Percentiles rank a stretch among this genome's conserved stretches.
Evolutionary conservation across 495 filamentous ascomycete genomes (phyloP).

Genomic region (Daldinia vernicosa): DNA sequence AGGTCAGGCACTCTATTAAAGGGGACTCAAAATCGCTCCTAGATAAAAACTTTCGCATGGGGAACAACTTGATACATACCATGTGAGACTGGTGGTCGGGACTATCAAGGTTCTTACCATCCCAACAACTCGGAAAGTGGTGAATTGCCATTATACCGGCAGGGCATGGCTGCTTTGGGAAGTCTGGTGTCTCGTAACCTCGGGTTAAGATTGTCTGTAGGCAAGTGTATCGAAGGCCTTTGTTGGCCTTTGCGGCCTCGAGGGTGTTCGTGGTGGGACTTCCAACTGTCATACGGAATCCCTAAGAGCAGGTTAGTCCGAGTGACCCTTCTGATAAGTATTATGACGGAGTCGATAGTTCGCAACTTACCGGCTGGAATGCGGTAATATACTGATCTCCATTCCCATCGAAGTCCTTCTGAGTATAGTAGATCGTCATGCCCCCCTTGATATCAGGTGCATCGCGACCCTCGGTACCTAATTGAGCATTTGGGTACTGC

Average conservation of each 20-base stretch:
- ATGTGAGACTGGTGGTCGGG: slow-evolving; percentile 63
- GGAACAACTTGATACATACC: slow-evolving; percentile 32
- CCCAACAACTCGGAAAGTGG: slow-evolving; percentile 59
- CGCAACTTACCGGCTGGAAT: slow-evolving; percentile 54
- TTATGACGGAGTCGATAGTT: background rate
- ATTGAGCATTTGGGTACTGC: slow-evolving; percentile 54
- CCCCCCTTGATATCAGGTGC: slow-evolving; percentile 58
- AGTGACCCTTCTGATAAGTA: background rate
- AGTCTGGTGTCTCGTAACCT: slow-evolving; percentile 53
- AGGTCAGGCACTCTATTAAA: background rate
- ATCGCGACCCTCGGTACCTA: slow-evolving; percentile 44
- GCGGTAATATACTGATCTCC: slow-evolving; percentile 55
- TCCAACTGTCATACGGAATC: slow-evolving; percentile 65
- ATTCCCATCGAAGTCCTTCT: slow-evolving; percentile 54
- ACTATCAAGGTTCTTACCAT: slow-evolving; percentile 65
- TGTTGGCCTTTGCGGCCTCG: slow-evolving; percentile 39
- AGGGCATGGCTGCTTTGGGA: slow-evolving; percentile 54
- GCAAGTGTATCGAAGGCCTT: slow-evolving; percentile 59
- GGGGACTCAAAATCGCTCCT: too few relatives aligned
- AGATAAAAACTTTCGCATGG: too few relatives aligned
- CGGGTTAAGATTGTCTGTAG: slow-evolving; percentile 52
- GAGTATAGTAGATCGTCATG: slow-evolving; percentile 64
- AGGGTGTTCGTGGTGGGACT: slow-evolving; percentile 48
- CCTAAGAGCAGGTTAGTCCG: slow-evolving; percentile 44
- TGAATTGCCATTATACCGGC: slow-evolving; percentile 54